Base-by-base conservation (phyloP, 768 basidiomycete genomes). In the Tephrocybe rancida region DNA sequence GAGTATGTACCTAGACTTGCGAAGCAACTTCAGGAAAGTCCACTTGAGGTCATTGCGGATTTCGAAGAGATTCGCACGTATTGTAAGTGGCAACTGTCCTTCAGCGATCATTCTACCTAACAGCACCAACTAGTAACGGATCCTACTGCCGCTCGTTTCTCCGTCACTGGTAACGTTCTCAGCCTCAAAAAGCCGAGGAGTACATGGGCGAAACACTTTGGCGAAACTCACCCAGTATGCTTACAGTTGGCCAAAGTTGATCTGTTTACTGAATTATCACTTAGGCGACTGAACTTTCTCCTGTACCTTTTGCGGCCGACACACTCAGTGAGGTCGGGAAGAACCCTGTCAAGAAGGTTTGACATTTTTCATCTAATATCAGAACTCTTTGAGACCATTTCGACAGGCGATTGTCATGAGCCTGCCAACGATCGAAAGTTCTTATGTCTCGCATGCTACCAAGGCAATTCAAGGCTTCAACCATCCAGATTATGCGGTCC, bases 351-450 rank as follows among this genome's bases (percentile, higher is more conserved):
- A 85, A 78, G 65, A 88, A 86, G 79, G 92, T 91, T 60, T 18
- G 37, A 26, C 13, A 34, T 11, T 6, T 65, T 48, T 18, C 32
- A 34, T 26, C 41, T 42, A 25, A 26, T n/a, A 1, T 38, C 29
- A 30, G 13, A 30, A 13, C 5, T 30, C 13, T 13, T 30, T 6
- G 13, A 13, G 13, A 6, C 5, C 29, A 30, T 13, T 30, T 13
- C 5, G 5, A 6, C 29, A 30, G 90, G 91, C 89, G 24, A 79
- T 93, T 25, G 80, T 98, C 21, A 88, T 95, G 70, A 87, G 91
- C 56, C 80, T 98, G 52, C 88, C 95, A 1, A 94, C 93, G 3
- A 96, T 98, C 56, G 97, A 99, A 72, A 96, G 93, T 62, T 89
- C 92, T 2, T 98, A 86, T 67, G 88, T 84, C 18, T 82, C 76